Conservation (phyloP, 2,329 filamentous ascomycete genomes). For the Xylaria sp. region DNA sequence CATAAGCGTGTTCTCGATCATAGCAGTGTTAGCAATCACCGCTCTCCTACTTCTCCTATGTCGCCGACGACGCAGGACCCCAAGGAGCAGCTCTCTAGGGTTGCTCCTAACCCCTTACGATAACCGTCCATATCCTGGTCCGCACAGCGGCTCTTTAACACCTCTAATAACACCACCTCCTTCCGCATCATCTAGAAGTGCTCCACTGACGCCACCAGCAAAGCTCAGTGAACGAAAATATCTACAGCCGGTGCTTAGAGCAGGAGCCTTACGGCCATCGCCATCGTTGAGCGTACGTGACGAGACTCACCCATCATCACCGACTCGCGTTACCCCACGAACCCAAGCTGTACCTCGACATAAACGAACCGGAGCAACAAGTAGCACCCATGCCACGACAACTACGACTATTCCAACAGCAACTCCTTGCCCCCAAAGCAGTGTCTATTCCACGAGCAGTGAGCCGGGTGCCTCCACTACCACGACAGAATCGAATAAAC, state of each 20-base stretch:
- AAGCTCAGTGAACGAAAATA: conserved; percentile 60
- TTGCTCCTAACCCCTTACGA: conserved; percentile 41
- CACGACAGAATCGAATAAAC: conserved; percentile 44
- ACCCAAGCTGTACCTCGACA: conserved; percentile 53
- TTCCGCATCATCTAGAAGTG: conserved; percentile 42
- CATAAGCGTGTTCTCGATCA: conserved; percentile 56
- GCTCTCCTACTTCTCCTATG: conserved; percentile 54
- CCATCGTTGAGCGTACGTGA: conserved; percentile 24
- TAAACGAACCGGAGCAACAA: conserved; percentile 43
- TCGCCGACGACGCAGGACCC: conserved; percentile 47
- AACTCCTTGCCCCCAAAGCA: conserved; percentile 34
- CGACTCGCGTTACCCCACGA: conserved; percentile 53
- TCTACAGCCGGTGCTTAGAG: conserved; percentile 53
- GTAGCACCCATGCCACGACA: conserved; percentile 27
- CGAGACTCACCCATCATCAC: conserved; percentile 52
- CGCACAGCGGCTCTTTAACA: conserved; percentile 53
- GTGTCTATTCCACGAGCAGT: conserved; percentile 36
- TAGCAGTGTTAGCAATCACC: conserved; percentile 54
- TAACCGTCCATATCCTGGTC: conserved; percentile 43
- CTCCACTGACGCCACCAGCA: conserved; percentile 58
- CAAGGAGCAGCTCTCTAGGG: conserved; percentile 29
- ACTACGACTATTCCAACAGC: conserved; percentile 24
- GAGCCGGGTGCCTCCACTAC: conserved; percentile 31
- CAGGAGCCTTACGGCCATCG: conserved; percentile 34
- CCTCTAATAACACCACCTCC: conserved; percentile 57